Evolutionary conservation across 306 rosid genomes (phyloP).

Genomic region (Hippophae rhamnoides): DNA sequence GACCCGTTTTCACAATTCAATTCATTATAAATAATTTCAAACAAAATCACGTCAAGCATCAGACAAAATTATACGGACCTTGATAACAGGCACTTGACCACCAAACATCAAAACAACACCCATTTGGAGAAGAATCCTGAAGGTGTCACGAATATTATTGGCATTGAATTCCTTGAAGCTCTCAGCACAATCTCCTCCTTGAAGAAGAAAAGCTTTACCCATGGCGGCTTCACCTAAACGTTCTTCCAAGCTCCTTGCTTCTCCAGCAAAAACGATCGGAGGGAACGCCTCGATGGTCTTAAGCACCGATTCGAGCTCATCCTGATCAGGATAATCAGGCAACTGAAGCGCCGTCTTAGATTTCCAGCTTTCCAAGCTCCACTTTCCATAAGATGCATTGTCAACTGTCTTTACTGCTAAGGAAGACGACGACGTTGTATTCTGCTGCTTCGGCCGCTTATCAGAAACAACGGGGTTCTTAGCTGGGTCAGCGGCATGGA

Average conservation of each 20-base stretch:
- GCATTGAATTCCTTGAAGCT: slow-evolving; percentile 98
- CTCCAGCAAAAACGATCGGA: slow-evolving; percentile 93
- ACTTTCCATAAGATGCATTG: slow-evolving; percentile 35
- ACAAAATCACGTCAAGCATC: background rate
- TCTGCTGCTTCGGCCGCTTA: slow-evolving; percentile 27
- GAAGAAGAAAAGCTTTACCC: slow-evolving; percentile 87
- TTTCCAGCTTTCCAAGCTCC: slow-evolving; percentile 73
- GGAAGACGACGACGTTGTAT: slow-evolving; percentile 13
- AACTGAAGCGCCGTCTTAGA: slow-evolving; percentile 73
- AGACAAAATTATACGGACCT: slow-evolving; percentile 29
- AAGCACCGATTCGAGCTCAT: slow-evolving; percentile 63
- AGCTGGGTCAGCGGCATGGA: slow-evolving; percentile 82
- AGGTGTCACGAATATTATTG: slow-evolving; percentile 84
- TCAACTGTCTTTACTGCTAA: slow-evolving; percentile 11
- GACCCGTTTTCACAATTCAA: slow-evolving; percentile 8
- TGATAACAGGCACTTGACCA: slow-evolving; percentile 90
- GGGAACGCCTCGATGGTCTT: slow-evolving; percentile 75
- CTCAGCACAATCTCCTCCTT: slow-evolving; percentile 96
- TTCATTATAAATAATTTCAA: background rate
- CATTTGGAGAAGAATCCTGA: slow-evolving; percentile 87
- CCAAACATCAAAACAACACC: slow-evolving; percentile 92
- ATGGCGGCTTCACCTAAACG: slow-evolving; percentile 62
- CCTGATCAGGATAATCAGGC: slow-evolving; percentile 76
- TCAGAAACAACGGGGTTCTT: slow-evolving; percentile 61
- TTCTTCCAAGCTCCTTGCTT: slow-evolving; percentile 80